Evolutionary conservation across 495 filamentous ascomycete genomes (phyloP).

Genomic region (Penicillium coprophilum): DNA sequence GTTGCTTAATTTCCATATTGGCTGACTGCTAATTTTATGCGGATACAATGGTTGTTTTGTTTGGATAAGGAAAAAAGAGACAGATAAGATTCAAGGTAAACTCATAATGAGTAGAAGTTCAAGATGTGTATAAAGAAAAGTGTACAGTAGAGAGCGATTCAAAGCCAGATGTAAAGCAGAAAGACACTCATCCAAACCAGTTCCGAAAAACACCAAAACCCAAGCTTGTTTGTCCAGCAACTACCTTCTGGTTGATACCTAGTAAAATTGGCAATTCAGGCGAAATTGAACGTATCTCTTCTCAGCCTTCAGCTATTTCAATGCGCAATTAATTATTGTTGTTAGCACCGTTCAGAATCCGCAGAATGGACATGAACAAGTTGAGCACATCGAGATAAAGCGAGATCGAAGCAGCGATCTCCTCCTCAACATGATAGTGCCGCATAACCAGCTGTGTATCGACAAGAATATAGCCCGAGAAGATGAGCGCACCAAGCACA

Average conservation of each 20-base stretch:
- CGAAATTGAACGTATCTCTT: not conserved
- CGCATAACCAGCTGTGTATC: slow-evolving; percentile 95
- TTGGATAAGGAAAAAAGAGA: not conserved
- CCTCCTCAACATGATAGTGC: slow-evolving; percentile 96
- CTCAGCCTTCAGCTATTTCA: not conserved
- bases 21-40: not conserved
- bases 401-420: slow-evolving; percentile 94
- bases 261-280: not conserved
- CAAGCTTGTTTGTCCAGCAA: not conserved
- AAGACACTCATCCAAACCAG: slow-evolving; percentile 6
- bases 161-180: not conserved
- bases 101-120: not conserved
- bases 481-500: slow-evolving; percentile 77
- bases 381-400: slow-evolving; percentile 97
- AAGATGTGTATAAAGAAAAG: not conserved
- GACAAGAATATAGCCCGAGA: slow-evolving; percentile 90
- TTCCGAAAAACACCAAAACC: slow-evolving; percentile 10
- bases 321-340: slow-evolving; percentile 64
- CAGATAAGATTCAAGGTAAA: not conserved
- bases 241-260: not conserved
- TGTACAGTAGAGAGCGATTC: not conserved
- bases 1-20: slow-evolving; percentile 3
- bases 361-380: slow-evolving; percentile 87
- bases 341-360: slow-evolving; percentile 80
- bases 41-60: no score